These are phyloP conservation scores for Parmelia sp. DNA, from an alignment of 495 filamentous ascomycete species.

Conservation along the genomic window DNA sequence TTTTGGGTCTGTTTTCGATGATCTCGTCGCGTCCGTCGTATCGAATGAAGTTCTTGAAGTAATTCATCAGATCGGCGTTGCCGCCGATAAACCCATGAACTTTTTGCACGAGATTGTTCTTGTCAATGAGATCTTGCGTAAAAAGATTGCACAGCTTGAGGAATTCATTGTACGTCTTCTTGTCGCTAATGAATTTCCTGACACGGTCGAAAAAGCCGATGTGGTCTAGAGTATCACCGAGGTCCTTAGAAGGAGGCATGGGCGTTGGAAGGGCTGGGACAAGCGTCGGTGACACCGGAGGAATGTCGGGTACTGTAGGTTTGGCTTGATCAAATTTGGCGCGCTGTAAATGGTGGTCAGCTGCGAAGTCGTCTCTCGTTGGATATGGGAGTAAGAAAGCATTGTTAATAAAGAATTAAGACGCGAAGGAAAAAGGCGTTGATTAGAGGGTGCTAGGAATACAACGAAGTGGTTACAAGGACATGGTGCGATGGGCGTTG, in stretches of 20 bases:
- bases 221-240: slow-evolving; percentile 66
- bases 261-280: slow-evolving; percentile 83
- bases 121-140: slow-evolving; percentile 82
- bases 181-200: slow-evolving; percentile 92
- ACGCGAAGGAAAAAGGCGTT: background rate
- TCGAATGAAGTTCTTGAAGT: slow-evolving; percentile 72
- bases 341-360: slow-evolving; percentile 41
- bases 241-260: slow-evolving; percentile 59
- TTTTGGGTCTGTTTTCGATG: slow-evolving; percentile 70
- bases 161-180: slow-evolving; percentile 87
- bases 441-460: background rate
- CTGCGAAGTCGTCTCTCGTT: background rate
- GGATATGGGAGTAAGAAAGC: background rate
- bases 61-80: slow-evolving; percentile 78
- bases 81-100: slow-evolving; percentile 80
- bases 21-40: slow-evolving; percentile 63
- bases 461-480: background rate
- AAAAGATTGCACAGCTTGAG: slow-evolving; percentile 92
- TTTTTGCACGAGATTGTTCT: slow-evolving; percentile 69
- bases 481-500: background rate
- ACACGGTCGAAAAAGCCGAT: slow-evolving; percentile 91
- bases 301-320: slow-evolving; percentile 53
- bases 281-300: slow-evolving; percentile 76
- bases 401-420: background rate
- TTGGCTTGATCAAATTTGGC: slow-evolving; percentile 59